Evolutionary conservation across 257 asterid genomes (phyloP).

Genomic region (Nicotiana benthamiana): DNA sequence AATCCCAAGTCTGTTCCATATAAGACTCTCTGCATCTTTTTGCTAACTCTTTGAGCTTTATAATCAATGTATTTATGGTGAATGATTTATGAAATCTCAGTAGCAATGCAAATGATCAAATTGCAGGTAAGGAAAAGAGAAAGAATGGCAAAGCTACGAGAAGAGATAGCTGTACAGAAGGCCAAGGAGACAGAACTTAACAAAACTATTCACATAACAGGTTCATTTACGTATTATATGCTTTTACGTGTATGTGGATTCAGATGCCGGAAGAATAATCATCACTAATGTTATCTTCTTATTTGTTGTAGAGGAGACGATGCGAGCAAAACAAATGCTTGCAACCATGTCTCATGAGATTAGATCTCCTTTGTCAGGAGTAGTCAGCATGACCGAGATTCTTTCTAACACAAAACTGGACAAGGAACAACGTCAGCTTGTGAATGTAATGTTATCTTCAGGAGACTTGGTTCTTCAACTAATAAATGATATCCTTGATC

Average conservation of each 20-base stretch:
- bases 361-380: conserved; percentile 89
- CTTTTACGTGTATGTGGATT: not conserved
- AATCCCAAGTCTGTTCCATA: too few species aligned
- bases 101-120: not conserved
- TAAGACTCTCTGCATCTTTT: not conserved
- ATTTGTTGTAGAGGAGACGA: conserved; percentile 65
- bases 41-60: not conserved
- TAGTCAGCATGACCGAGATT: conserved; percentile 86
- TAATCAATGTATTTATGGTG: not conserved
- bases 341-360: conserved; percentile 98
- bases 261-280: not conserved
- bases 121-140: conserved; percentile 68
- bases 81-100: not conserved
- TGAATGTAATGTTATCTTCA: conserved; percentile 45
- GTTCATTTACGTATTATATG: conserved; percentile 17
- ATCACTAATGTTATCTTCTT: conserved; percentile 1
- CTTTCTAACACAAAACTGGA: conserved; percentile 73
- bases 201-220: conserved; percentile 85
- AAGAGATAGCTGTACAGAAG: conserved; percentile 86
- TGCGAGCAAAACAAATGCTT: conserved; percentile 93
- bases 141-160: conserved; percentile 79
- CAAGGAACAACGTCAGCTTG: conserved; percentile 59
- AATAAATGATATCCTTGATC: conserved; percentile 87
- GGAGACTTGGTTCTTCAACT: conserved; percentile 63
- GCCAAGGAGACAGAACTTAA: conserved; percentile 92